Evolutionary conservation across 352 stramenopile genomes (phyloP), one percentile per base, ranked within the genome.

Genomic region (Peronospora belbahrii): DNA sequence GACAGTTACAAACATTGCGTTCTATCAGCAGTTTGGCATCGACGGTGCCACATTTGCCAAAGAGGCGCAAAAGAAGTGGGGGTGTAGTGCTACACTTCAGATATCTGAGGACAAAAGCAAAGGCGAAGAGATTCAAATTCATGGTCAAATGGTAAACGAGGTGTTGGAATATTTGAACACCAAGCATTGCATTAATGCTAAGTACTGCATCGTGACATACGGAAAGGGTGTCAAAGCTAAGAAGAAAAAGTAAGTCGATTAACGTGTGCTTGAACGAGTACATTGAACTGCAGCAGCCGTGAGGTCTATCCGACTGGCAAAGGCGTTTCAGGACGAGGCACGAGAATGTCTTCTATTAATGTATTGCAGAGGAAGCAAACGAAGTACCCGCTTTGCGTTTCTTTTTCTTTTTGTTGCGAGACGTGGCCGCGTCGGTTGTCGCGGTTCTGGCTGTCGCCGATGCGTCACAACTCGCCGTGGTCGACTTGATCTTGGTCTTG

Each of bases 61-160:
- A 44, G 82, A 94, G 10, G 75, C 55, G 2, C 77, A 88, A 38
- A 89, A 88, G 49, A 89, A 83, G 34, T 94, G 79, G 79, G 82
- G 79, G 11, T 91, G 73, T 48, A 85, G 73, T 40, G 81, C 78
- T 17, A 57, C 73, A 17, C 48, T 71, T 27, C 69, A 79, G 32
- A 2, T 55, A 10, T 73, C 64, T 0, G 56, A 74, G 14, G 75
- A 87, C 40, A 88, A 89, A 56, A 67, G 62, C 30, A 76, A 73
- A 18, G 63, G 63, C 1, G 68, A 89, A 19, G 77, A 94, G 54
- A 79, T 94, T 48, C 69, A 80, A 32, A 56, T 94, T 13, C 78
- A 89, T 52, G 82, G 82, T 9, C 77, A 94, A 30, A 80, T 91
- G 64, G 66, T 74, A 24, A 83, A 86, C 48, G 82, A 91, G 24